Conservation (phyloP, 176 grass and related monocot genomes). For the Hordeum vulgare region DNA sequence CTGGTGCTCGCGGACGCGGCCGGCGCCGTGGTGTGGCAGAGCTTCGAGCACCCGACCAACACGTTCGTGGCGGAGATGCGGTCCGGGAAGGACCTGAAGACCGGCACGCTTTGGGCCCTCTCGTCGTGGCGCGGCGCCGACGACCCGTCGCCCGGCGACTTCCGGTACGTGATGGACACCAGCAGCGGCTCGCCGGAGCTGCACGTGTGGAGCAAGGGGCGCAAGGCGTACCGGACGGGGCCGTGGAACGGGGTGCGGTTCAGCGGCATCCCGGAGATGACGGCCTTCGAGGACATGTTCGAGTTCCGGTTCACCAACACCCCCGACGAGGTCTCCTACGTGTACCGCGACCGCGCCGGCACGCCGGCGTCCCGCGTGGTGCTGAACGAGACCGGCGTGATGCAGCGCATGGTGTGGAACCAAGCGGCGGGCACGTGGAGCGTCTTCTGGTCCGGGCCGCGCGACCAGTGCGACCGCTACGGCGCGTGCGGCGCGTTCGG, state of each 20-base stretch:
- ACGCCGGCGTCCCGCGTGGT: constrained; percentile 28
- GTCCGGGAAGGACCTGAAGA: constrained; percentile 4
- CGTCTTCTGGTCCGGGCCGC: constrained; percentile 24
- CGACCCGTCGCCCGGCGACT: constrained; percentile 40
- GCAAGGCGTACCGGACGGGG: constrained; percentile 33
- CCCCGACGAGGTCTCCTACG: constrained; percentile 32
- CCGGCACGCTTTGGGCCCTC: constrained; percentile 30
- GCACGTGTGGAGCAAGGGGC: not conserved
- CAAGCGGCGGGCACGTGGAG: not conserved
- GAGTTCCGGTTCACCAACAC: constrained; percentile 23
- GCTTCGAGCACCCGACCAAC: constrained; percentile 57
- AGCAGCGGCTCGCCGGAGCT: constrained; percentile 34
- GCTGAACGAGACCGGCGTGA: constrained; percentile 32
- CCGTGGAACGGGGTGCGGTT: constrained; percentile 47
- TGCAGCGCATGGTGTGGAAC: constrained; percentile 49
- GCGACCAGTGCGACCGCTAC: constrained; percentile 44
- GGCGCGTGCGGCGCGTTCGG: constrained; percentile 44
- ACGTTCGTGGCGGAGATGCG: constrained; percentile 45
- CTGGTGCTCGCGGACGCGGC: constrained; percentile 25
- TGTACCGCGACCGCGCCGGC: not conserved
- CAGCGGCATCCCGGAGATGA: constrained; percentile 52
- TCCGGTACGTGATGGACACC: constrained; percentile 37
- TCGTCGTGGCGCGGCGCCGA: constrained; percentile 43
- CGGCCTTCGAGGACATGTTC: constrained; percentile 37
- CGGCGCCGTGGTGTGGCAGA: constrained; percentile 39